Evolutionary conservation across 768 basidiomycete species (phyloP).

Genomic region (Tulasnella calospora): DNA sequence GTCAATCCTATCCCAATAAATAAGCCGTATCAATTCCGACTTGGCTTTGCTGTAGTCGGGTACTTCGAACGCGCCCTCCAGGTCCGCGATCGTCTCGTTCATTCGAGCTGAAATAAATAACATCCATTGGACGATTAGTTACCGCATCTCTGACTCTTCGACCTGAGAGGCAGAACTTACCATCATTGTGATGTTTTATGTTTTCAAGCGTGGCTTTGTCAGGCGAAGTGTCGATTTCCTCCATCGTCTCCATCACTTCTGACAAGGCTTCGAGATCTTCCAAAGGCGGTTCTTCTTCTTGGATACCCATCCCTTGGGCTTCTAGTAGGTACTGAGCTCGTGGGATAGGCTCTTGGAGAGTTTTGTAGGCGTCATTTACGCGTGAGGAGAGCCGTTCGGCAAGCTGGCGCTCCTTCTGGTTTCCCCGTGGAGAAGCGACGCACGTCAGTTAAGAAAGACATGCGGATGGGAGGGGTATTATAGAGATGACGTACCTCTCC

Average conservation of each 20-base stretch:
- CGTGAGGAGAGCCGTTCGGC: slow-evolving; percentile 66
- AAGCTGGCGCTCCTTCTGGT: slow-evolving; percentile 51
- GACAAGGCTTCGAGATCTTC: slow-evolving; percentile 66
- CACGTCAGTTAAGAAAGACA: no score
- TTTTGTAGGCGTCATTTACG: slow-evolving; percentile 78
- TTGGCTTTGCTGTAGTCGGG: slow-evolving; percentile 57
- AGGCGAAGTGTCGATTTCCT: slow-evolving; percentile 42
- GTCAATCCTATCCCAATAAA: slow-evolving; percentile 64
- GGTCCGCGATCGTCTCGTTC: slow-evolving; percentile 40
- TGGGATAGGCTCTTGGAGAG: slow-evolving; percentile 63
- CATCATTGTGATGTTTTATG: slow-evolving; percentile 45
- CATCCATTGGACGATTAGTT: background rate
- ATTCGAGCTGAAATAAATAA: slow-evolving; percentile 47
- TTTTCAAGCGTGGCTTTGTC: background rate
- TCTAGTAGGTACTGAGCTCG: slow-evolving; percentile 79
- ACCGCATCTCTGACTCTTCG: background rate
- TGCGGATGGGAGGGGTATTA: no score
- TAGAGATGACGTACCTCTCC: slow-evolving; percentile 46
- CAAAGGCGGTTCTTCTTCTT: slow-evolving; percentile 61
- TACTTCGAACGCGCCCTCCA: slow-evolving; percentile 49
- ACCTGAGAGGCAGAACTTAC: slow-evolving; percentile 47
- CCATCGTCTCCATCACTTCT: slow-evolving; percentile 64
- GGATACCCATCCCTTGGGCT: slow-evolving; percentile 51
- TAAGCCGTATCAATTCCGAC: slow-evolving; percentile 57
- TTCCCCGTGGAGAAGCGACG: background rate